phyloP scores from a whole-genome alignment of 208 protist species.

The Leishmania aethiopica region DNA sequence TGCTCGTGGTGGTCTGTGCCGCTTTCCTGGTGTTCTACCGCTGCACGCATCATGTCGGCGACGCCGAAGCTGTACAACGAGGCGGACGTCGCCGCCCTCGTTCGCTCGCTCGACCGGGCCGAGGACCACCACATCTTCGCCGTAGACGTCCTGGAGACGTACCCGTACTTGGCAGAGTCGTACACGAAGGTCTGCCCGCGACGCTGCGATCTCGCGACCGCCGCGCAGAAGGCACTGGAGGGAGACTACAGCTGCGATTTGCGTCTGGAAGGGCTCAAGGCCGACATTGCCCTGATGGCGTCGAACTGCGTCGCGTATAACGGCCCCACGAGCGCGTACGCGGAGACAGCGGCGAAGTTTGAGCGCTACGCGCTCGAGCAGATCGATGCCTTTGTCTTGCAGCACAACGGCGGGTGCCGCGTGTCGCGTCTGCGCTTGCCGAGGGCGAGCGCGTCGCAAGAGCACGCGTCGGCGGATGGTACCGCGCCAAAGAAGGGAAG shows the following conservation, averaged over 20 bases:
- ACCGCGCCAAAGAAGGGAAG: background rate
- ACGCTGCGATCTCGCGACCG: conserved; percentile 79
- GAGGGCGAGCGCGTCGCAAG: background rate
- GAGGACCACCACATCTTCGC: conserved; percentile 82
- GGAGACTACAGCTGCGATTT: conserved; percentile 69
- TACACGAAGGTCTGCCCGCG: conserved; percentile 79
- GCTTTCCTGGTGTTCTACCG: background rate
- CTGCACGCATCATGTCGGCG: background rate
- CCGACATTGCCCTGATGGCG: conserved; percentile 83
- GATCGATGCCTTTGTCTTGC: conserved; percentile 59
- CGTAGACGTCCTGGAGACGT: conserved; percentile 70
- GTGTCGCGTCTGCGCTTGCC: conserved; percentile 61
- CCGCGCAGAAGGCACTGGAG: conserved; percentile 54
- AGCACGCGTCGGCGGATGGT: background rate
- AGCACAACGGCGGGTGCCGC: conserved; percentile 68
- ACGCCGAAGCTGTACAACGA: conserved; percentile 48
- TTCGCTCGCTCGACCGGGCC: conserved; percentile 69
- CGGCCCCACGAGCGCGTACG: conserved; percentile 51
- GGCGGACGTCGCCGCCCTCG: conserved; percentile 64
- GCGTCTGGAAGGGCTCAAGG: conserved; percentile 50
- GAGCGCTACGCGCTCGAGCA: conserved; percentile 64
- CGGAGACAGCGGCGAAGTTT: conserved; percentile 61
- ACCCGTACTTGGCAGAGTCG: conserved; percentile 71
- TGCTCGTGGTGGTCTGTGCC: background rate
- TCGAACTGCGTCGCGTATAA: conserved; percentile 88